Evolutionary conservation across 352 stramenopile species (phyloP), one percentile per base, ranked within the genome.

Genomic region (Pythium brachiatum): DNA sequence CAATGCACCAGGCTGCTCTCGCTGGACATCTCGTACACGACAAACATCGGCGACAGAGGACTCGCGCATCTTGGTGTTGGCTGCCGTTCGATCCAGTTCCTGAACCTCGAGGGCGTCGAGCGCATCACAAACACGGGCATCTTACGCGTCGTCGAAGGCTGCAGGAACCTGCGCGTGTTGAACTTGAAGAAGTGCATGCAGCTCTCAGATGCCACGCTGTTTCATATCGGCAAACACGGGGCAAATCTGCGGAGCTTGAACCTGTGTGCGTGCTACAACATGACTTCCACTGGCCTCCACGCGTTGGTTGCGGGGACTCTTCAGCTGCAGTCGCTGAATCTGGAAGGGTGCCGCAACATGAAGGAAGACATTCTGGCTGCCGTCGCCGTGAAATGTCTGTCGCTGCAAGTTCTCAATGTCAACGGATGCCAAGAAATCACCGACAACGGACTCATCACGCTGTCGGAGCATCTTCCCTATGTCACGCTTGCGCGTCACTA

Each of bases 401-500:
- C 78, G 18, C 64, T 94, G 0, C 81, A 90, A 56, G 70, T 79
- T 21, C 73, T 94, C 12, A 90, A 90, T 36, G 48, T 94, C 32
- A 84, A 80, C 16, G 84, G 84, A 26, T 94, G 84, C 39, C 73
- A 89, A 53, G 79, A 94, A 36, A 89, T 94, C 59, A 90, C 84
- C 3, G 82, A 94, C 48, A 79, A 74, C 7, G 82, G 84, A 0
- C 74, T 94, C 32, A 57, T 50, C 20, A 92, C 84, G n/a, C 68
- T 94, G 29, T 76, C 72, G 0, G 75, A 85, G 18, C 81, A 92
- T 36, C 69, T 94, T 47, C 82, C 81, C 31, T 94, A 88, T 57
- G 82, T 94, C 3, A 76, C 81, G 31, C 63, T 62, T 54, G 77
- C 80, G 0, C 66, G 68, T 7, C 32, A 57, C 2, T 92, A 90